These are phyloP conservation scores for Termitomyces sp. DNA, from an alignment of 768 basidiomycete genomes.

Conservation along the genomic window DNA sequence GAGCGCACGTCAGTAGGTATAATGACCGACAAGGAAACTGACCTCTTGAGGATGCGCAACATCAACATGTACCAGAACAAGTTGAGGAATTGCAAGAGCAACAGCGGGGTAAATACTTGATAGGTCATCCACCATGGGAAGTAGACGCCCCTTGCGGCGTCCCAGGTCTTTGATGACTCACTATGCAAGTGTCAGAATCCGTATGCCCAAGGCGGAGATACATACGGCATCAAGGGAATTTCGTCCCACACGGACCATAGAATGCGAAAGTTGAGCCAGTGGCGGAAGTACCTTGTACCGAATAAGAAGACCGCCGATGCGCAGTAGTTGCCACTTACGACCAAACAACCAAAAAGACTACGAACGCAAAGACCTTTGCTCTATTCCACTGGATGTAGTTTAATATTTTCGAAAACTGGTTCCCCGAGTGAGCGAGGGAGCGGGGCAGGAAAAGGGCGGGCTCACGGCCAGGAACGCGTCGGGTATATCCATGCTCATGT, in stretches of 20 bases:
- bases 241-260: conserved; percentile 85
- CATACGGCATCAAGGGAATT: conserved; percentile 70
- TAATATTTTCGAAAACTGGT: conserved; percentile 74
- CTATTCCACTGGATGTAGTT: conserved; percentile 78
- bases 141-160: conserved; percentile 59
- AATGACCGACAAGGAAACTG: conserved; percentile 16
- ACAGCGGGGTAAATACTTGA: conserved; percentile 73
- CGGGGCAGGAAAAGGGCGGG: conserved; percentile 5
- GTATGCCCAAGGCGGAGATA: conserved; percentile 11
- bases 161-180: conserved; percentile 50
- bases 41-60: conserved; percentile 71
- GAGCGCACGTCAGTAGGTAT: background rate
- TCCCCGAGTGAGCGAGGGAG: background rate
- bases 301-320: background rate
- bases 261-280: conserved; percentile 83
- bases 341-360: conserved; percentile 68
- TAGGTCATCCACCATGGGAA: conserved; percentile 74
- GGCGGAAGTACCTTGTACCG: conserved; percentile 77
- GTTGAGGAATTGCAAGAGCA: conserved; percentile 78
- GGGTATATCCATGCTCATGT: conserved; percentile 95
- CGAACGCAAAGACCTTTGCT: conserved; percentile 59
- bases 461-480: conserved; percentile 83
- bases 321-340: conserved; percentile 48
- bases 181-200: conserved; percentile 26
- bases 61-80: conserved; percentile 93